Percentiles rank a stretch among this genome's conserved stretches.
Evolutionary conservation across 2,329 filamentous ascomycete genomes (phyloP).

Genomic region (Ascochyta viciae-villosae): DNA sequence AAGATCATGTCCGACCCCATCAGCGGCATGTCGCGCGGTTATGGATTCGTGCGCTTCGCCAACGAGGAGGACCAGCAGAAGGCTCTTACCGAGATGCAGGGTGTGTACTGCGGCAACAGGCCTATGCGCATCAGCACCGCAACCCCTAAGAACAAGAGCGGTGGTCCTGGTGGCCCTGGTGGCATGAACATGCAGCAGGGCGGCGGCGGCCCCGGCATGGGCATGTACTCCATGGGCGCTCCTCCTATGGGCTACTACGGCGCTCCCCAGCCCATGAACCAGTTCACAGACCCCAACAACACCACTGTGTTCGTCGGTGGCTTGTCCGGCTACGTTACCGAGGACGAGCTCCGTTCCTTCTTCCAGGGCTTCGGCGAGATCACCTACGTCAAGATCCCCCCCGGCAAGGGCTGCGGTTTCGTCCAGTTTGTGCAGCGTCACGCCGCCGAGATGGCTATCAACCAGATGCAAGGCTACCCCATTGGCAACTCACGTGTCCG

Average conservation of each 20-base stretch:
- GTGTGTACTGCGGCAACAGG: conserved; percentile 97
- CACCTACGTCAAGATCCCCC: conserved; percentile 99
- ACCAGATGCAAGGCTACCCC: conserved; percentile 99
- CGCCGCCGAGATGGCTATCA: conserved; percentile 99
- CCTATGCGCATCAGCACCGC: conserved; percentile 99
- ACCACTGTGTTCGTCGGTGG: conserved; percentile 98
- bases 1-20: conserved; percentile 99
- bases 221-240: conserved; percentile 74
- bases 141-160: conserved; percentile 88
- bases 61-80: conserved; percentile 96
- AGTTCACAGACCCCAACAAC: conserved; percentile 99
- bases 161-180: conserved; percentile 61
- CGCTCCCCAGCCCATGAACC: conserved; percentile 87
- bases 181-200: conserved; percentile 60
- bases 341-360: conserved; percentile 99
- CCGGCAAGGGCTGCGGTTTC: conserved; percentile 98
- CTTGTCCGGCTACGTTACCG: conserved; percentile 95
- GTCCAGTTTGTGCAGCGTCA: conserved; percentile 99
- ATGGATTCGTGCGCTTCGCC: conserved; percentile 97
- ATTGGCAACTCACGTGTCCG: conserved; percentile 98
- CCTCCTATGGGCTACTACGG: conserved; percentile 71
- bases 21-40: conserved; percentile 95
- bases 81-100: conserved; percentile 96
- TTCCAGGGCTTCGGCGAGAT: conserved; percentile 99
- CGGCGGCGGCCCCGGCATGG: conserved; percentile 51